Percentiles rank a stretch among this genome's conserved stretches.
phyloP scores from a whole-genome alignment of 75 land plant genomes.

The Adiantum capillusveneris region DNA sequence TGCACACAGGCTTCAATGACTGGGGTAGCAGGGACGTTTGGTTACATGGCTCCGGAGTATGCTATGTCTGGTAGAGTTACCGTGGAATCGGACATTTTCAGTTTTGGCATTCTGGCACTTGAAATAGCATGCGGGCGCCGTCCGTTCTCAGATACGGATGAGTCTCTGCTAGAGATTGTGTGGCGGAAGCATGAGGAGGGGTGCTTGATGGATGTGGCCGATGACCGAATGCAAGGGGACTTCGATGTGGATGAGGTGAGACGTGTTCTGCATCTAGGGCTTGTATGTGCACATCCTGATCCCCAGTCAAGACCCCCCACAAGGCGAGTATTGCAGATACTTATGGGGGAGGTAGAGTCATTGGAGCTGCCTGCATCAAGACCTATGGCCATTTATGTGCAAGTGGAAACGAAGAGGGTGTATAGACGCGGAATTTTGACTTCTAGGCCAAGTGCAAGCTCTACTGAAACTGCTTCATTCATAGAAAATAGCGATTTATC shows the following conservation, averaged over 20 bases:
- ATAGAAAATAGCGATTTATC: too few species aligned
- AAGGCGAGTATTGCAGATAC: too few species aligned
- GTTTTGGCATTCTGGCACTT: constrained; percentile 29
- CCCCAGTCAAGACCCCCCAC: too few species aligned
- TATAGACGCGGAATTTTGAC: too few species aligned
- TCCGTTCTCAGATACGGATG: background rate
- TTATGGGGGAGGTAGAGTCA: too few species aligned
- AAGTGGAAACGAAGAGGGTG: too few species aligned
- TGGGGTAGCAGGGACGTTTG: constrained; percentile 29
- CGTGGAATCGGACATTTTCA: constrained; percentile 19
- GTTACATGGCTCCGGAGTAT: constrained; percentile 41
- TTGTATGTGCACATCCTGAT: too few species aligned
- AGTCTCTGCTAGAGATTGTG: constrained; percentile 2
- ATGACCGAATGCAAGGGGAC: constrained; percentile 1
- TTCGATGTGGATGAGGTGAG: background rate
- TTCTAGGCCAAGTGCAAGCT: too few species aligned
- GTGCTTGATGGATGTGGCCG: background rate
- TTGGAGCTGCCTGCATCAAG: too few species aligned
- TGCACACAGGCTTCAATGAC: constrained; percentile 9
- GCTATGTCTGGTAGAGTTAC: constrained; percentile 22
- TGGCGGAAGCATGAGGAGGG: constrained; percentile 6
- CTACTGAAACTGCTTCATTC: too few species aligned
- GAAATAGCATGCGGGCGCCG: constrained; percentile 26
- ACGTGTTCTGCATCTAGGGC: background rate
- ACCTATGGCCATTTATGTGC: too few species aligned